Base-by-base conservation (phyloP, 805 yeast genomes). In the Ogataea corticis region DNA sequence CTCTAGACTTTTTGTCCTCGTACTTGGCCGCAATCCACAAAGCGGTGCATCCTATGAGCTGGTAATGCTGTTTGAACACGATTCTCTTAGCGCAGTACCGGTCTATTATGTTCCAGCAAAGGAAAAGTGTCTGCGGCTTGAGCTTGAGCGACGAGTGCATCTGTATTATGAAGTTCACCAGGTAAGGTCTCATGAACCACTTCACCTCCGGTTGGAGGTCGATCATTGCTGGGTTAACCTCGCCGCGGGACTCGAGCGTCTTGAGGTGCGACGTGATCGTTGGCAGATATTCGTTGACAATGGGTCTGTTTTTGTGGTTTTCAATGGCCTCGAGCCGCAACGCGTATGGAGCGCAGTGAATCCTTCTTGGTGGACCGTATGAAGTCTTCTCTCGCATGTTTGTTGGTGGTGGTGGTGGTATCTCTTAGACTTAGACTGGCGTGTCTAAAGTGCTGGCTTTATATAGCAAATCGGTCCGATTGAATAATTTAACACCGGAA, bases 1-100 rank as follows among this genome's bases (percentile, higher is more conserved):
- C 81, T 44, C 83, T 66, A 38, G 73, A 69, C 60, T 79, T 79
- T 56, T 79, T 79, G 56, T 79, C 84, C 58, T 79, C 84, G 58
- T 78, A 79, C 57, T 92, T 92, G 19, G 96, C 83, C 2, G 96
- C 88, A 27, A 92, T 77, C 97, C 98, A 92, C 29, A 92, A 70
- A 49, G 96, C 88, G 4, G 96, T 88, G 49, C 96, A 86, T 27
- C 95, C 89, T 10, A 92, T 92, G 43, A 92, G 74, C 66, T 91
- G 97, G 50, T 88, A 83, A 67, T 91, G 98, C 46, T 87, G 91
- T 54, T 83, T 79, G 51, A 86, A 76, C 0, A 91, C 94, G 7
- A 90, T 81, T 56, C 98, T 75, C 57, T 83, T 85, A 42, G 96
- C 85, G 62, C 96, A 87, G 69, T 92, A 92, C 50, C 97, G 79